Base-by-base conservation (phyloP, 495 filamentous ascomycete species). In the Parmelia sp. region DNA sequence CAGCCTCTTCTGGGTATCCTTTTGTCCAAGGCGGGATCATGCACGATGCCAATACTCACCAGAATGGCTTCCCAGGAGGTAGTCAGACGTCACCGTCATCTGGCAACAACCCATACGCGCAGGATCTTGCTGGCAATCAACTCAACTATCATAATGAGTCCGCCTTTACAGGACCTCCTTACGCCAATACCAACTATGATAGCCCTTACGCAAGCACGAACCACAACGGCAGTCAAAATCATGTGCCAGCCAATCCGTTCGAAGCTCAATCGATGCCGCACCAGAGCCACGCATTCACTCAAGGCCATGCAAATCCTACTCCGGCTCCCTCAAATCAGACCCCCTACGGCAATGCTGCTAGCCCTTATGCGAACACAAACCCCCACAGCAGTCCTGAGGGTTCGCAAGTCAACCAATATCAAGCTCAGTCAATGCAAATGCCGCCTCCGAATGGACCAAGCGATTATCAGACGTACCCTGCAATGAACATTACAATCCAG, bases 1-100 rank as follows among this genome's bases (percentile, higher is more conserved):
- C 55, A 63, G 19, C 31, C 36, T 57, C 49, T 21, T 37, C 61
- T 5, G 29, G 9, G 2, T 42, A 63, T 42, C 56, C 61, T 33
- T 63, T 25, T 35, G 39, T 55, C 35, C 61, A 63, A 19, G 58
- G 58, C 29, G 61, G 36, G 14, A 42, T 44, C 39, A 57, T 44
- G 29, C 51, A 55, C 29, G 51, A 55, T 4, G 51, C 33, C 51
- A 29, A 17, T 8, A 8, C 51, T 33, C 27, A 33, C 1, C 51
- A 55, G 51, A 55, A 55, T n/a, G 29, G 27, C 29, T 55, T 33
- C 17, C 5, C 51, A 8, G 51, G 27, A 55, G 51, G 51, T 7
- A 33, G 9, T 10, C 51, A 55, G 5, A 55, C 51, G 5, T 55
- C 51, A 55, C 51, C 51, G 5, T 55, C 51, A 29, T 55, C 51